phyloP scores from a whole-genome alignment of 2,329 filamentous ascomycete species.

The Colletotrichum australisinense region DNA sequence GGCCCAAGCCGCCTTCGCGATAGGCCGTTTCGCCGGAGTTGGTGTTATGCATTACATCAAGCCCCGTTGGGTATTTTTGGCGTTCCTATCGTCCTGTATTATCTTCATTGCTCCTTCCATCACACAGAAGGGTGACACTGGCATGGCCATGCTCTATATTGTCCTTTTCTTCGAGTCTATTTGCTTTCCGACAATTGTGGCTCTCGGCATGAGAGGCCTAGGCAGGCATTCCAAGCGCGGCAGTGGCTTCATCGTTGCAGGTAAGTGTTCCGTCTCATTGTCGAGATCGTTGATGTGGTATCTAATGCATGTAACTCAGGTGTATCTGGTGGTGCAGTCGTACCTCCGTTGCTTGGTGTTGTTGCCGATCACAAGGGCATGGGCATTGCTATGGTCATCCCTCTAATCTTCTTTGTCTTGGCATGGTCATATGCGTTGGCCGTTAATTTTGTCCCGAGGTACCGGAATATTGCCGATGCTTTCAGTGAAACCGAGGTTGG shows the following conservation, averaged over 20 bases:
- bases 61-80: slow-evolving; percentile 49
- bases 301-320: slow-evolving; percentile 77
- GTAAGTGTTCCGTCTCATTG: slow-evolving; percentile 44
- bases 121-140: slow-evolving; percentile 57
- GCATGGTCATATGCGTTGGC: slow-evolving; percentile 67
- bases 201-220: slow-evolving; percentile 66
- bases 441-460: slow-evolving; percentile 75
- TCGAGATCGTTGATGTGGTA: slow-evolving; percentile 68
- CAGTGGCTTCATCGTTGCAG: slow-evolving; percentile 69
- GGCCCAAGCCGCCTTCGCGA: slow-evolving; percentile 78
- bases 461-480: slow-evolving; percentile 71
- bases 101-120: slow-evolving; percentile 64
- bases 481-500: slow-evolving; percentile 60
- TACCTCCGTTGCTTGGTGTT: slow-evolving; percentile 77
- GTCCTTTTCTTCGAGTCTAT: slow-evolving; percentile 69
- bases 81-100: slow-evolving; percentile 61
- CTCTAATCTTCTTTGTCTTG: slow-evolving; percentile 67
- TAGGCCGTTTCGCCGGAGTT: slow-evolving; percentile 77
- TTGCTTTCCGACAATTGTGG: slow-evolving; percentile 70
- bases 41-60: slow-evolving; percentile 57
- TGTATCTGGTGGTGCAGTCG: slow-evolving; percentile 78
- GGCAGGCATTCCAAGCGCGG: slow-evolving; percentile 83
- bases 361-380: slow-evolving; percentile 64
- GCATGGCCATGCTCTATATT: slow-evolving; percentile 65
- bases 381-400: slow-evolving; percentile 74